phyloP scores from a whole-genome alignment of 202 grass and related monocot species.

The Sporobolus alterniflorus region DNA sequence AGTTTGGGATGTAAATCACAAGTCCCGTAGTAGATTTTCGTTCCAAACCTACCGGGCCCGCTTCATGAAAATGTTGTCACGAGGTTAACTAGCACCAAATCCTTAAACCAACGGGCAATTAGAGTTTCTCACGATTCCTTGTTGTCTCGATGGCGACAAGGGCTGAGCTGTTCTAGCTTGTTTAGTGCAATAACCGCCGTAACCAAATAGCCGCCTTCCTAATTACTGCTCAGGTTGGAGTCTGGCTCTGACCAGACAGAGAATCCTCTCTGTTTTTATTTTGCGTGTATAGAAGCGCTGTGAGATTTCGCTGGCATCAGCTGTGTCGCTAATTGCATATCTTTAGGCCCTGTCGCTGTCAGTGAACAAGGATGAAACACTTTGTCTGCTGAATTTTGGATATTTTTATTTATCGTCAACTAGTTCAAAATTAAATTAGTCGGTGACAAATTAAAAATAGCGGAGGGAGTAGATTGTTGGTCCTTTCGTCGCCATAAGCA shows the following conservation, averaged over 20 bases:
- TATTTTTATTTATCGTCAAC: no score
- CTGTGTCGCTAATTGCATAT: background rate
- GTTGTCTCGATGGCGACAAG: background rate
- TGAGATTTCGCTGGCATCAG: background rate
- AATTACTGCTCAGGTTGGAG: background rate
- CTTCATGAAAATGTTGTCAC: background rate
- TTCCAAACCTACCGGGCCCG: background rate
- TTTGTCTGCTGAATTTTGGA: background rate
- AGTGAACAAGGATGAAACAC: background rate
- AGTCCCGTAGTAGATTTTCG: background rate
- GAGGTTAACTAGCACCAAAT: background rate
- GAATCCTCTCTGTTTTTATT: background rate
- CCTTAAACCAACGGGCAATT: no score
- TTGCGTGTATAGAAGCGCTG: background rate
- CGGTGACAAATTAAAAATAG: no score
- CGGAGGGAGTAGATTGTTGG: no score
- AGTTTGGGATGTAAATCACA: no score
- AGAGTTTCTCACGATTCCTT: background rate
- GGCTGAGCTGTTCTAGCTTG: background rate
- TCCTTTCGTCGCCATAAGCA: no score
- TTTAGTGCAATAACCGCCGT: background rate
- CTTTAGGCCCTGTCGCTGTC: background rate
- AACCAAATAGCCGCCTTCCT: background rate
- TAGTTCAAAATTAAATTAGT: no score
- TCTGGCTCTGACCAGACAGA: background rate